Conservation (phyloP, 1,139 yeast species). For the Scheffersomyces titani region DNA sequence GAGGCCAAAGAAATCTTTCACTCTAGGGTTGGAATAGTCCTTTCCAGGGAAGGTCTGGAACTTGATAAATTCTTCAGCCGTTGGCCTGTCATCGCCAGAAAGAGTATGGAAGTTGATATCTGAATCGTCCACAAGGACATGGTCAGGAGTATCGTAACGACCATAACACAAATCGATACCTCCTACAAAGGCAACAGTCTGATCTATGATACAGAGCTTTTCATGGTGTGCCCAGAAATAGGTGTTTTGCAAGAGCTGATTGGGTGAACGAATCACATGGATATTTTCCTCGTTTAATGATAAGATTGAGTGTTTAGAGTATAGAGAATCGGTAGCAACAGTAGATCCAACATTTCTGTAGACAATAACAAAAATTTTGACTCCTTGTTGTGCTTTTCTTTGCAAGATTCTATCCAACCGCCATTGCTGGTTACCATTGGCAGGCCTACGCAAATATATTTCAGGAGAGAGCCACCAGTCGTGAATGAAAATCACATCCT, state of each 20-base stretch:
- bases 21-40: slow-evolving; percentile 95
- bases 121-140: slow-evolving; percentile 79
- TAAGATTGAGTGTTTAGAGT: slow-evolving; percentile 90
- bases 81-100: slow-evolving; percentile 26
- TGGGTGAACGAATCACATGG: slow-evolving; percentile 91
- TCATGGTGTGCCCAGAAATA: slow-evolving; percentile 99
- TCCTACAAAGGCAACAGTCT: slow-evolving; percentile 86
- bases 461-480: slow-evolving; percentile 99
- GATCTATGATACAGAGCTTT: slow-evolving; percentile 83
- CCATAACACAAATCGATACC: slow-evolving; percentile 97
- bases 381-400: slow-evolving; percentile 92
- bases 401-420: slow-evolving; percentile 86
- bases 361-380: slow-evolving; percentile 88
- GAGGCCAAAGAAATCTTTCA: slow-evolving; percentile 77
- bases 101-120: slow-evolving; percentile 40
- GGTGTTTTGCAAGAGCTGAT: slow-evolving; percentile 89
- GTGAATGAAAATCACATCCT: slow-evolving; percentile 90
- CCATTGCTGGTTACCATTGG: slow-evolving; percentile 93
- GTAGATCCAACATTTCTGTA: slow-evolving; percentile 94
- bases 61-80: slow-evolving; percentile 37
- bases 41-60: slow-evolving; percentile 92
- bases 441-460: slow-evolving; percentile 87
- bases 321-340: slow-evolving; percentile 89
- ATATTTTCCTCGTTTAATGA: slow-evolving; percentile 81
- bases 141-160: slow-evolving; percentile 95